Conservation (phyloP, 2,329 filamentous ascomycete genomes). For the Aschersonia sp. region DNA sequence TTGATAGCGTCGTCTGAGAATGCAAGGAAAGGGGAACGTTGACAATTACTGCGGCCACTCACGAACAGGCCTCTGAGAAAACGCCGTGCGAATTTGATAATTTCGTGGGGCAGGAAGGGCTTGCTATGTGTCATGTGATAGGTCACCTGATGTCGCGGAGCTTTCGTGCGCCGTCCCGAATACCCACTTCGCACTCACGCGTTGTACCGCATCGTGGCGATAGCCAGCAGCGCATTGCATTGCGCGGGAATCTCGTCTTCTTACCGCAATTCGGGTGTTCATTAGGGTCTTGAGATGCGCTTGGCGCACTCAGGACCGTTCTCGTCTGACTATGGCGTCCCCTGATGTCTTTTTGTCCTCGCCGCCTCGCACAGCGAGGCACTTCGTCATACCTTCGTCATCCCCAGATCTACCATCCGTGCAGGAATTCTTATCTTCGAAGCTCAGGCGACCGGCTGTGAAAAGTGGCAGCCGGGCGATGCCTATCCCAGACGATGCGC, state of each 20-base stretch:
- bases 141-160: slow-evolving; percentile 20
- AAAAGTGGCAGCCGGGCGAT: slow-evolving; percentile 21
- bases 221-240: background rate
- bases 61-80: background rate
- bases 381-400: slow-evolving; percentile 23
- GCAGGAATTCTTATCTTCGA: slow-evolving; percentile 28
- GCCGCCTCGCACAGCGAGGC: slow-evolving; percentile 16
- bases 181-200: background rate
- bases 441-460: slow-evolving; percentile 15
- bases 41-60: too few species aligned
- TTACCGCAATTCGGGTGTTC: slow-evolving; percentile 14
- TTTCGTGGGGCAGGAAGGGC: slow-evolving; percentile 23
- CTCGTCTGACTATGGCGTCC: slow-evolving; percentile 16
- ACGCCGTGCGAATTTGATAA: slow-evolving; percentile 19
- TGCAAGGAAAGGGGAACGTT: slow-evolving; percentile 9
- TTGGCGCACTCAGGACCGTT: slow-evolving; percentile 24
- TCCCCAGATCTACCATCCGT: slow-evolving; percentile 42
- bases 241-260: too few species aligned
- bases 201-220: background rate
- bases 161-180: slow-evolving; percentile 9
- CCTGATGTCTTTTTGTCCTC: slow-evolving; percentile 17
- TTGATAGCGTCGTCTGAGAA: slow-evolving; percentile 11
- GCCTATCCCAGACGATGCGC: slow-evolving; percentile 20
- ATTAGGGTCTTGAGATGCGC: slow-evolving; percentile 25
- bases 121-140: slow-evolving; percentile 19